phyloP scores from a whole-genome alignment of 352 stramenopile genomes.

The Pythium phragmiticola region DNA sequence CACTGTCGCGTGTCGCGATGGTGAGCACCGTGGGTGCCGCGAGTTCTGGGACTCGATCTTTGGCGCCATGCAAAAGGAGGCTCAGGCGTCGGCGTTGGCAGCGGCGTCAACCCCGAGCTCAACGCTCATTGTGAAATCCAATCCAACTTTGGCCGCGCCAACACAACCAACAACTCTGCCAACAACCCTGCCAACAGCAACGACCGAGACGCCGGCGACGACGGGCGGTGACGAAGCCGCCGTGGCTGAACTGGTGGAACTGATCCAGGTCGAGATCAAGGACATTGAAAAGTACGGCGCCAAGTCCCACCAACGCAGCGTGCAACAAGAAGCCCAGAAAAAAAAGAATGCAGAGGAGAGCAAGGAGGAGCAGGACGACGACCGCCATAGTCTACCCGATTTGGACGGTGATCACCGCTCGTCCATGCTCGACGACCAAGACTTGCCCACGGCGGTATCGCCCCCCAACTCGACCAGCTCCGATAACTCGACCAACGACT shows the following conservation, averaged over 20 bases:
- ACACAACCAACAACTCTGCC: neutral
- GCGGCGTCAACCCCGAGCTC: conserved; percentile 33
- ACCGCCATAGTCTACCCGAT: conserved; percentile 21
- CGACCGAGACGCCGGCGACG: conserved; percentile 8
- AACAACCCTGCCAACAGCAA: neutral
- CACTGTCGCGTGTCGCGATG: conserved; percentile 42
- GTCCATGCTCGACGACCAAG: conserved; percentile 5
- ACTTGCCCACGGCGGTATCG: neutral
- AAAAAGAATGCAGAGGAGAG: neutral
- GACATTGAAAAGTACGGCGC: conserved; percentile 71
- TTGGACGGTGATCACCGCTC: conserved; percentile 15
- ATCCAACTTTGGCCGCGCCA: neutral
- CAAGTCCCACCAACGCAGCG: conserved; percentile 64
- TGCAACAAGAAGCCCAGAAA: conserved; percentile 36
- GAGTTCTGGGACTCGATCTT: conserved; percentile 77
- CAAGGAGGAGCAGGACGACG: conserved; percentile 14
- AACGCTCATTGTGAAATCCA: conserved; percentile 23
- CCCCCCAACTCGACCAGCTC: conserved; percentile 31
- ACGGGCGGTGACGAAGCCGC: conserved; percentile 11
- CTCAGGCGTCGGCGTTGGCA: conserved; percentile 12
- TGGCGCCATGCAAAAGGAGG: conserved; percentile 58
- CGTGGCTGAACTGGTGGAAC: conserved; percentile 55
- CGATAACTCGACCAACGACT: neutral
- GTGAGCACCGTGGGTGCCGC: conserved; percentile 48
- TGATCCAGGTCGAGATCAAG: conserved; percentile 76